A percentile compares a stretch with the other conserved stretches of the same genome.
phyloP scores from a whole-genome alignment of 495 filamentous ascomycete genomes.

The Penicillium egyptiacum region DNA sequence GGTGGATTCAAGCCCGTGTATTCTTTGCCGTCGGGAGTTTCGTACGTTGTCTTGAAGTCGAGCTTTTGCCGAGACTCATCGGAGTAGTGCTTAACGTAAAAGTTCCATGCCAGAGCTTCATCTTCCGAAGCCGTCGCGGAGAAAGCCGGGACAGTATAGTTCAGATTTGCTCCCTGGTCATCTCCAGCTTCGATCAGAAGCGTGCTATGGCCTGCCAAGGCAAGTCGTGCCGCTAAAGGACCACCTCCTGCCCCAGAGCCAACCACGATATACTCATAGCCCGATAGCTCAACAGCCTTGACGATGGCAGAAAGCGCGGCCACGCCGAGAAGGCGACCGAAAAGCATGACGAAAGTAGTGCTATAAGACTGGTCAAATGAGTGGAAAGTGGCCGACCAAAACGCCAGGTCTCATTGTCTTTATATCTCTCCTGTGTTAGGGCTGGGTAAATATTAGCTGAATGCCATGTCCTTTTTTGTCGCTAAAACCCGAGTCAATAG shows the following conservation, averaged over 20 bases:
- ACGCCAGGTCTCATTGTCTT: neutral
- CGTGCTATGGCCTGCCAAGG: constrained; percentile 57
- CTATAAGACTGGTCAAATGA: neutral
- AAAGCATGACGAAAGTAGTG: constrained; percentile 2
- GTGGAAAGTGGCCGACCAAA: neutral
- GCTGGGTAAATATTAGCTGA: neutral
- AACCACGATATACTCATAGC: constrained; percentile 67
- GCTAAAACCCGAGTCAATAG: neutral
- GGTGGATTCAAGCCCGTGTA: constrained; percentile 45
- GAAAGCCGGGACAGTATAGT: constrained; percentile 43
- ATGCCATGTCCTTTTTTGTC: neutral
- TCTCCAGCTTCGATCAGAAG: constrained; percentile 65
- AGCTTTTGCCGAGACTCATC: constrained; percentile 39
- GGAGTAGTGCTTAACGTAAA: constrained; percentile 48
- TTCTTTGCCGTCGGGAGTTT: constrained; percentile 37
- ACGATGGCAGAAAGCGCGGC: constrained; percentile 23
- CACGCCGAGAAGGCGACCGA: constrained; percentile 14
- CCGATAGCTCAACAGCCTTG: constrained; percentile 31
- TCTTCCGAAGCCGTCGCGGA: constrained; percentile 41
- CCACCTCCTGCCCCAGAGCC: constrained; percentile 66
- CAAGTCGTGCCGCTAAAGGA: constrained; percentile 61
- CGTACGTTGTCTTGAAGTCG: constrained; percentile 48
- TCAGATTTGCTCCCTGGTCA: constrained; percentile 50
- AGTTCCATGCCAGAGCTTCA: constrained; percentile 44
- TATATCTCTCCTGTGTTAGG: neutral